Base-by-base conservation (phyloP, 768 basidiomycete species). In the Xerocomus potaroensis region DNA sequence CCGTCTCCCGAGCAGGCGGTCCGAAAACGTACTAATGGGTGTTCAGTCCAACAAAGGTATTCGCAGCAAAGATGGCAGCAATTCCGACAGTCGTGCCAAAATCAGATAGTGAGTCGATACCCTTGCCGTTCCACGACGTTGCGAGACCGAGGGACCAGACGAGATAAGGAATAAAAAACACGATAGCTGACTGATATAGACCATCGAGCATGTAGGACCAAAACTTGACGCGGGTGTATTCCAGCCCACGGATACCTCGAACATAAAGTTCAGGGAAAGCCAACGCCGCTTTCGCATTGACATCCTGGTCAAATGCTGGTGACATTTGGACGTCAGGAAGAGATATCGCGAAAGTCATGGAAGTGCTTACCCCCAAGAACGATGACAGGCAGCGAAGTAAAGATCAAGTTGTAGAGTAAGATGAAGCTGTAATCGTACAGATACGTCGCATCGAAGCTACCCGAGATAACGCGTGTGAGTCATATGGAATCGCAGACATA, bases 231-330 rank as follows among this genome's bases (percentile, higher is more conserved):
- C 91, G 81, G 15, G 93, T 96, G 68, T 96, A 98, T 58, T 96
- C 95, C 14, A 93, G 73, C 18, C 94, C 92, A 14, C 85, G 81
- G 52, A 97, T 96, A 21, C 95, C 95, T 30, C 94, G 84, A 53
- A 93, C 75, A 64, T 98, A 98, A n/a, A 98, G 81, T 57, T 93
- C 89, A 5, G 95, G 95, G 70, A 89, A 96, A 6, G 91, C 92
- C 26, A 96, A 69, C 0, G 90, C 89, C 0, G 90, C 91, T 63
- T 82, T 80, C 16, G 90, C 86, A 61, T 93, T 91, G 58, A 95
- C 75, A 64, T 98, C 95, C 69, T 97, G 93, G 67, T 97, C 95
- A 63, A 96, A 95, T 18, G 92, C 90, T 47, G 45, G 27, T 47
- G 37, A 26, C 5, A 16, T 39, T 32, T 34, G 36, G 27, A 40